Evolutionary conservation across 371 early-diverging fungal genomes (phyloP), one percentile per base, ranked within the genome.

Genomic region (Apophysomyces trapeziformis): DNA sequence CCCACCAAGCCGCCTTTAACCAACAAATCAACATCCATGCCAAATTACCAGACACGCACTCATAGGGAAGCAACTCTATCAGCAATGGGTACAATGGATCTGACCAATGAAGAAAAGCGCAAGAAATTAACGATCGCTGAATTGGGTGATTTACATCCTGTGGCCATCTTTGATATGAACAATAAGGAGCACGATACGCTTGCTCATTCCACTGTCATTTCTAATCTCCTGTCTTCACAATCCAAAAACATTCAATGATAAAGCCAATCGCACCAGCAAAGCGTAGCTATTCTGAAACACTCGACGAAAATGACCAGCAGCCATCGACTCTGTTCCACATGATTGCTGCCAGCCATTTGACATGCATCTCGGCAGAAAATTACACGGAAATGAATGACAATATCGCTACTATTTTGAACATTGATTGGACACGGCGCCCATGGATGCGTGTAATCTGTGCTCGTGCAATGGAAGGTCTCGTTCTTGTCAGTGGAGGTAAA

Each of bases 381-480:
- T 58, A 64, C 14, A 43, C 44, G 58, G 64, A 64, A 64, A 58
- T 58, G 64, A 18, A 57, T 64, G 45, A 58, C 8, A 11, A 44
- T 11, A 57, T 64, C 41, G 39, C 58, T 14, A 58, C 44, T 44
- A 26, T 21, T 44, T 54, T 65, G 46, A 45, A 58, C 65, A 43
- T 58, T 58, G 58, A 64, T 43, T 64, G 58, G 64, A 58, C 64
- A 58, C 58, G 64, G 32, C 57, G 44, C 12, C 64, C 36, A 11
- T 58, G 44, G 64, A 58, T 64, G 58, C 58, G 44, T 58, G 58
- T 43, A 43, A 38, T 64, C 16, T 58, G 44, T 58, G 44, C 64
- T 57, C 64, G 64, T 58, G 58, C 44, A 43, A 64, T 64, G 64
- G 64, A 58, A 32, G 58, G 64, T n/a, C 43, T 64, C 5, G 36